Percentiles rank a stretch among this genome's conserved stretches.
These are phyloP conservation scores for Nemania sp. DNA, from an alignment of 2,329 filamentous ascomycete species.

Conservation along the genomic window DNA sequence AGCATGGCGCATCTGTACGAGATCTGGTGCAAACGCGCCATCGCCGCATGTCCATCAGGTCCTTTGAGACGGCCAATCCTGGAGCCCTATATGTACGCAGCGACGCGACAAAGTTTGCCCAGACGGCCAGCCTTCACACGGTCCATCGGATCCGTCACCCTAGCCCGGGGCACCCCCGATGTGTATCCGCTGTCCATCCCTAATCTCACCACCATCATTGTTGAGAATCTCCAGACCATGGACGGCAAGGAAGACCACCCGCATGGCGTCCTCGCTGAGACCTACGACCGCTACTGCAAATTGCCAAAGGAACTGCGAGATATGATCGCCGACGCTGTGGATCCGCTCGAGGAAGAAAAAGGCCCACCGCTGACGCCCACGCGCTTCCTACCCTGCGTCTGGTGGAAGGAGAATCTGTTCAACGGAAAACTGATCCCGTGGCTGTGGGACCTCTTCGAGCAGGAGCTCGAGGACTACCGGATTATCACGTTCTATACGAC, in stretches of 20 bases:
- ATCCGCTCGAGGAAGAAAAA: constrained; percentile 33
- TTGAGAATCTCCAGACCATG: constrained; percentile 26
- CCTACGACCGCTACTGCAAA: background rate
- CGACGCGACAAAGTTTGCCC: no score
- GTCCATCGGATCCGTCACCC: no score
- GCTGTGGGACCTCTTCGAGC: constrained; percentile 40
- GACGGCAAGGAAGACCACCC: background rate
- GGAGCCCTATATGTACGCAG: constrained; percentile 36
- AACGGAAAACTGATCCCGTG: constrained; percentile 40
- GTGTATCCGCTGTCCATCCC: constrained; percentile 14
- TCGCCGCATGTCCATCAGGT: constrained; percentile 24
- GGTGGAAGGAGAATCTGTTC: constrained; percentile 42
- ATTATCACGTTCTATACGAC: background rate
- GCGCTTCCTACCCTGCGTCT: constrained; percentile 32
- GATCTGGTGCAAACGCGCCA: constrained; percentile 44
- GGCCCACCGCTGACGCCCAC: constrained; percentile 28
- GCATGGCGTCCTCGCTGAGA: background rate
- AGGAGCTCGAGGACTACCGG: background rate
- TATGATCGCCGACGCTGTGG: constrained; percentile 25
- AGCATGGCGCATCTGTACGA: constrained; percentile 44
- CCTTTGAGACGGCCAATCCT: constrained; percentile 27
- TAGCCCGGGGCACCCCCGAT: no score
- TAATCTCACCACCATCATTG: constrained; percentile 22
- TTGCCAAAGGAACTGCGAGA: constrained; percentile 36
- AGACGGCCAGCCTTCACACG: no score